Conservation (phyloP, 495 filamentous ascomycete species). For the Aeminium ludgeri region DNA sequence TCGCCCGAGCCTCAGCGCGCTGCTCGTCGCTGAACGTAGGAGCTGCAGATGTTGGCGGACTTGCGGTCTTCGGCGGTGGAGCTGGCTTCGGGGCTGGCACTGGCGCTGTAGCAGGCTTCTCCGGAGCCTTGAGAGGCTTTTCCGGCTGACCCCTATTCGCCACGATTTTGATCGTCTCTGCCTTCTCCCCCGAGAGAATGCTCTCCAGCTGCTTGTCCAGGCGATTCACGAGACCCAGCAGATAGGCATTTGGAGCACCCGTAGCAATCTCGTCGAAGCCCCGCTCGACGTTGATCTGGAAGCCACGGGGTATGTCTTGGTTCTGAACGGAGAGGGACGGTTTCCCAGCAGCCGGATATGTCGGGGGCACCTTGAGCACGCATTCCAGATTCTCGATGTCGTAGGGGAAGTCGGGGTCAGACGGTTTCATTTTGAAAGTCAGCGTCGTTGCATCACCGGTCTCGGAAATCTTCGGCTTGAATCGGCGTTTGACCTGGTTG, state of each 20-base stretch:
- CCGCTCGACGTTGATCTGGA: constrained; percentile 61
- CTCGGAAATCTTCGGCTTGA: constrained; percentile 40
- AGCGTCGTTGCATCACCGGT: constrained; percentile 39
- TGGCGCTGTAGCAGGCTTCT: too few relatives aligned
- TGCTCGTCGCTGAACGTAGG: background rate
- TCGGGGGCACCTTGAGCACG: constrained; percentile 46
- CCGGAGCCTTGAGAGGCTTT: background rate
- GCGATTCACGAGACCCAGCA: constrained; percentile 51
- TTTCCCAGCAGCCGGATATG: constrained; percentile 35
- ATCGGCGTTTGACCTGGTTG: constrained; percentile 57
- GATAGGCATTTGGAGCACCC: constrained; percentile 37
- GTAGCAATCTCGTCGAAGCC: constrained; percentile 57
- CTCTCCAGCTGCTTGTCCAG: constrained; percentile 61
- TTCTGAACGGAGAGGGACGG: constrained; percentile 54
- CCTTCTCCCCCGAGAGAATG: constrained; percentile 54
- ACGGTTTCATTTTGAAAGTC: constrained; percentile 49
- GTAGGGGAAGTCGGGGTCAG: constrained; percentile 80
- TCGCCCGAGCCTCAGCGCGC: constrained; percentile 35
- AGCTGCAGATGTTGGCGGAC: background rate
- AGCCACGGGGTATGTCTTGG: constrained; percentile 61
- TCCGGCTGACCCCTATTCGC: constrained; percentile 34
- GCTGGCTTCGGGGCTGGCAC: too few relatives aligned
- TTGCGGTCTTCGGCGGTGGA: too few relatives aligned
- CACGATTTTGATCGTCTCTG: constrained; percentile 62
- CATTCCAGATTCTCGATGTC: constrained; percentile 58